Evolutionary conservation across 2,329 filamentous ascomycete genomes (phyloP).

Genomic region (Aureobasidium sp.): DNA sequence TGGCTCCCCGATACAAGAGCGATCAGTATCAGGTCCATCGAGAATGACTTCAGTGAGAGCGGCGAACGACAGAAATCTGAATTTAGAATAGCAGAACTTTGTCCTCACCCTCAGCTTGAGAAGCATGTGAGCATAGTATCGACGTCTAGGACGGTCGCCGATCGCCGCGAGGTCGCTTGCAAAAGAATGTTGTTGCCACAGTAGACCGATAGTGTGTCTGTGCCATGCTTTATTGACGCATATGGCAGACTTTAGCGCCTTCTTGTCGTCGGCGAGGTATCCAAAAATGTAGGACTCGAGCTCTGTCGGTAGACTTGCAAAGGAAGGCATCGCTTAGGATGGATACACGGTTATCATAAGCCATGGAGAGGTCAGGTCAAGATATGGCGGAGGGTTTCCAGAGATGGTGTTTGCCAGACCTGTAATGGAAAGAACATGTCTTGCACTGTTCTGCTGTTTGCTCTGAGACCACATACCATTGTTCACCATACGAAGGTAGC

Average conservation of each 20-base stretch:
- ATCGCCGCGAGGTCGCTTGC: neutral
- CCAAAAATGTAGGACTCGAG: neutral
- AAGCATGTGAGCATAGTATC: neutral
- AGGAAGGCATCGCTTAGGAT: neutral
- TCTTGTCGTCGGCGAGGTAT: neutral
- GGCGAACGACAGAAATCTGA: neutral
- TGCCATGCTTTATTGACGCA: neutral
- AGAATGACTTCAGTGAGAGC: neutral
- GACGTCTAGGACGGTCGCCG: neutral
- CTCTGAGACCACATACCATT: neutral
- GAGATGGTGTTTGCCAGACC: neutral
- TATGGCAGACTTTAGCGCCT: neutral
- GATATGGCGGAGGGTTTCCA: neutral
- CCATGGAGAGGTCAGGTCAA: neutral
- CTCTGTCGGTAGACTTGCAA: neutral
- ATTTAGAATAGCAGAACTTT: neutral
- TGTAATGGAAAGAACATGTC: neutral
- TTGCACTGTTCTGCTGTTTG: neutral
- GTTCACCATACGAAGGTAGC: neutral
- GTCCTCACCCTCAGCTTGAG: neutral
- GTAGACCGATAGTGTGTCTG: neutral
- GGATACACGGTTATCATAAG: neutral
- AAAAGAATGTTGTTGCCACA: neutral
- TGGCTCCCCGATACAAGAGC: neutral
- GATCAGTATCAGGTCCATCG: neutral